phyloP scores from a whole-genome alignment of 2,329 filamentous ascomycete species.

The Colletotrichum ledebouriae region DNA sequence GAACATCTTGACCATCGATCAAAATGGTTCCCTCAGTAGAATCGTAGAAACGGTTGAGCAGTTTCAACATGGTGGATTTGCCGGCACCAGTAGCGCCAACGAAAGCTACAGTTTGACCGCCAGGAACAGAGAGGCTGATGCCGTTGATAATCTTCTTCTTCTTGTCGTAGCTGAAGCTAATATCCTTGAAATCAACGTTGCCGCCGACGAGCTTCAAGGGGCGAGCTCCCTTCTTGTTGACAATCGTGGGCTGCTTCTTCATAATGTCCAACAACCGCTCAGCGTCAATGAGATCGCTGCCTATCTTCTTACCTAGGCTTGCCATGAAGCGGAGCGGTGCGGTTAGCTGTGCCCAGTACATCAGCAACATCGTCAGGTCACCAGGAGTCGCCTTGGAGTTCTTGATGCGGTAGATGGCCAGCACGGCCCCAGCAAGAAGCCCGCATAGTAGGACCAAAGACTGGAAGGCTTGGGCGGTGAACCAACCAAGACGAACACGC shows the following conservation, averaged over 20 bases:
- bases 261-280: constrained; percentile 71
- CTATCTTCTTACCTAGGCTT: constrained; percentile 67
- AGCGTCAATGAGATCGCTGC: constrained; percentile 69
- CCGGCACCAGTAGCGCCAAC: constrained; percentile 72
- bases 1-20: constrained; percentile 70
- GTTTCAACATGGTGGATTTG: constrained; percentile 70
- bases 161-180: constrained; percentile 71
- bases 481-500: constrained; percentile 39
- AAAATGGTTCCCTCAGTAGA: constrained; percentile 65
- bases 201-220: constrained; percentile 66
- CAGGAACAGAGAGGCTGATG: constrained; percentile 63
- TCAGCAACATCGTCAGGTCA: constrained; percentile 78
- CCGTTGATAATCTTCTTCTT: constrained; percentile 69
- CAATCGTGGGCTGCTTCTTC: constrained; percentile 67
- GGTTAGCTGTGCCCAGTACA: constrained; percentile 81
- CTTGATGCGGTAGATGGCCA: constrained; percentile 76
- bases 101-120: constrained; percentile 70
- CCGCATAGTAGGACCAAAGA: constrained; percentile 76
- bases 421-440: constrained; percentile 72
- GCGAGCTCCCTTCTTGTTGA: constrained; percentile 64
- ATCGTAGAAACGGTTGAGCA: constrained; percentile 72
- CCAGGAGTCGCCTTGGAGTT: constrained; percentile 72
- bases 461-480: constrained; percentile 40
- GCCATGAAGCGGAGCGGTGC: constrained; percentile 79
- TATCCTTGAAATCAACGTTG: constrained; percentile 66